A percentile compares a stretch with the other conserved stretches of the same genome.
Conservation (phyloP, 495 filamentous ascomycete species). For the Aspergillus asperescens region DNA sequence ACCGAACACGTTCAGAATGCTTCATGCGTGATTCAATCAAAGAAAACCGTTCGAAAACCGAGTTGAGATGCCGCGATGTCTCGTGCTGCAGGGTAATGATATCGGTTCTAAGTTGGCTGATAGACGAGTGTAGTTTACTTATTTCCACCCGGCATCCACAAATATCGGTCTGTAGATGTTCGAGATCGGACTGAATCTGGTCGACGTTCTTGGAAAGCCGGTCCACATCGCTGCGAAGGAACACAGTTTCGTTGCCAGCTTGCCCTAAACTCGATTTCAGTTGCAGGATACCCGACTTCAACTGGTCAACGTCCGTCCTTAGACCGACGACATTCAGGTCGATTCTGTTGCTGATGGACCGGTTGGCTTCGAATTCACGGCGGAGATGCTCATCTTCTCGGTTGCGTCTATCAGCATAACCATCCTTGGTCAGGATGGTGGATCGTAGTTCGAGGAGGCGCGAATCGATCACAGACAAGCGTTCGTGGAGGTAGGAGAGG, state of each 20-base stretch:
- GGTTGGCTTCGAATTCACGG: conserved; percentile 37
- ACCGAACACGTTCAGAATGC: conserved; percentile 34
- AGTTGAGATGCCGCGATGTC: conserved; percentile 26
- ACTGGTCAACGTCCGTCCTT: conserved; percentile 34
- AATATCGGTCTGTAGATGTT: conserved; percentile 31
- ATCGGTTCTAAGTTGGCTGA: conserved; percentile 37
- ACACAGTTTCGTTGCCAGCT: conserved; percentile 35
- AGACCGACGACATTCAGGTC: conserved; percentile 38
- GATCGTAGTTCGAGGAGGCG: conserved; percentile 37
- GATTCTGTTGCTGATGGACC: conserved; percentile 34
- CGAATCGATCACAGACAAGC: conserved; percentile 36
- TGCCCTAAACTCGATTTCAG: conserved; percentile 32
- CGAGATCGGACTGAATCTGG: conserved; percentile 32
- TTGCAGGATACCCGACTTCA: conserved; percentile 35
- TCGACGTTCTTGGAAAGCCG: conserved; percentile 38
- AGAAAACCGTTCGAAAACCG: conserved; percentile 25
- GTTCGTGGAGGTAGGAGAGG: conserved; percentile 34
- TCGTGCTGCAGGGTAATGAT: conserved; percentile 33
- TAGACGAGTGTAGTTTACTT: conserved; percentile 33
- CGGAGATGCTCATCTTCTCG: conserved; percentile 41
- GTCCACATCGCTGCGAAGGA: conserved; percentile 37
- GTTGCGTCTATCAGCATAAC: conserved; percentile 39
- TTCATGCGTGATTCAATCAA: conserved; percentile 26
- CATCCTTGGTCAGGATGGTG: conserved; percentile 35
- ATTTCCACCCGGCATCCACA: conserved; percentile 36